Base-by-base conservation (phyloP, 148 eudicot species). In the Pharnaceum exiguum region DNA sequence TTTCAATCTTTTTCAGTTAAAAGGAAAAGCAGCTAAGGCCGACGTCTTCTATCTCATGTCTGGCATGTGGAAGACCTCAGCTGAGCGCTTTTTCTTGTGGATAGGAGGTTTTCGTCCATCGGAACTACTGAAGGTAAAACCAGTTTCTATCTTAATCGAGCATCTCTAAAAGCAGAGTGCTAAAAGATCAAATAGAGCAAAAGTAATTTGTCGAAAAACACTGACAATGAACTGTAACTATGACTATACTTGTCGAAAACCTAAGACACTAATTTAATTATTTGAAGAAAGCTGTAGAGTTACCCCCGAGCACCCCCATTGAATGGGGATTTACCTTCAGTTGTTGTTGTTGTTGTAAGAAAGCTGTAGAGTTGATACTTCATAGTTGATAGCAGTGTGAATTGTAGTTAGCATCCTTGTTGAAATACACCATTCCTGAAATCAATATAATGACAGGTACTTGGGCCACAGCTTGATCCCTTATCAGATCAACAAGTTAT, bases 71-170 rank as follows among this genome's bases (percentile, higher is more conserved):
- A 81, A 76, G 65, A 82, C 98, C 35, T 55, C 98, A 49, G 79
- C 84, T 19, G 98, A 91, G 38, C 80, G 90, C 30, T 78, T 87
- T 72, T 91, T 91, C 81, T 71, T 77, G 59, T 91, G 98, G 98
- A 91, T 91, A 24, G 98, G 98, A 46, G 98, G 98, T 30, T 91
- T 85, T 71, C 88, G 98, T 36, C 98, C 98, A 16, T 91, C 98
- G 2, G 98, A 88, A 47, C 62, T 91, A 59, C 73, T 91, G 29
- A 83, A 83, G 98, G 98, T 88, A 54, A 70, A 16, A 32, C 43
- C 6, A 36, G 16, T 38, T 30, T 36, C 18, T 8, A 24, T 33
- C 22, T 24, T 39, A 31, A 5, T 26, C 16, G 13, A 8, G 44
- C 39, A 13, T 35, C 18, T 49, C 26, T 38, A 16, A 13, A n/a